Percentiles rank a stretch among this genome's conserved stretches.
These are phyloP conservation scores for Echites panduratus DNA, from an alignment of 257 asterid species.

Conservation along the genomic window DNA sequence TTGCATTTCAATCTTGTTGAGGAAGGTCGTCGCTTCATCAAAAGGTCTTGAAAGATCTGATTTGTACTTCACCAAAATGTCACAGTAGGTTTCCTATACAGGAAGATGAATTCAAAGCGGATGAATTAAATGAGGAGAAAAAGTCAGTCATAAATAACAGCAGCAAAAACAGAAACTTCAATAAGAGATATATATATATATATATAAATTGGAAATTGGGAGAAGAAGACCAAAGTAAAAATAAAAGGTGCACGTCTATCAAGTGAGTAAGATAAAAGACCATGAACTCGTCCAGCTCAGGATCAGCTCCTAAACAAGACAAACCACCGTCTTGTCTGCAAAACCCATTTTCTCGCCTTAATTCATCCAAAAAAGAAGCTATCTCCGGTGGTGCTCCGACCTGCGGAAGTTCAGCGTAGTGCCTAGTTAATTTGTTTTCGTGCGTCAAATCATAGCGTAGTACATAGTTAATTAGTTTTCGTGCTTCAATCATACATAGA, in stretches of 20 bases:
- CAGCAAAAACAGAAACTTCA: not conserved
- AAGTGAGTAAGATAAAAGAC: slow-evolving; percentile 11
- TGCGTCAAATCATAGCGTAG: not conserved
- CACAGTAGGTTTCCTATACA: slow-evolving; percentile 61
- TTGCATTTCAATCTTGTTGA: slow-evolving; percentile 57
- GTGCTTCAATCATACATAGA: not conserved
- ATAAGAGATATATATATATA: too few relatives aligned
- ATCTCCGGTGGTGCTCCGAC: slow-evolving; percentile 52
- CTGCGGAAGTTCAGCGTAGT: slow-evolving; percentile 13
- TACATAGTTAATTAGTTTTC: not conserved
- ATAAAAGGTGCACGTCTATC: not conserved
- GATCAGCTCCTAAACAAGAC: slow-evolving; percentile 37
- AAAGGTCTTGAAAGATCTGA: slow-evolving; percentile 74
- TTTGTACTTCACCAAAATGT: slow-evolving; percentile 61
- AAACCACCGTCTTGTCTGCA: slow-evolving; percentile 15
- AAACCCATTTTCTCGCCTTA: slow-evolving; percentile 29
- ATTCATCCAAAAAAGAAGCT: slow-evolving; percentile 34
- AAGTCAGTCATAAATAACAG: not conserved
- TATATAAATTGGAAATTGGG: not conserved
- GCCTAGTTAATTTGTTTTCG: not conserved
- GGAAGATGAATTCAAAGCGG: not conserved
- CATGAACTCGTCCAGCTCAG: slow-evolving; percentile 53
- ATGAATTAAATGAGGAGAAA: not conserved
- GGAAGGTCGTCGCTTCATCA: slow-evolving; percentile 77
- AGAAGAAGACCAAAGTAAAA: not conserved